Evolutionary conservation across 768 basidiomycete species (phyloP), one percentile per base, ranked within the genome.

Genomic region (Pleurotus ostreatus): DNA sequence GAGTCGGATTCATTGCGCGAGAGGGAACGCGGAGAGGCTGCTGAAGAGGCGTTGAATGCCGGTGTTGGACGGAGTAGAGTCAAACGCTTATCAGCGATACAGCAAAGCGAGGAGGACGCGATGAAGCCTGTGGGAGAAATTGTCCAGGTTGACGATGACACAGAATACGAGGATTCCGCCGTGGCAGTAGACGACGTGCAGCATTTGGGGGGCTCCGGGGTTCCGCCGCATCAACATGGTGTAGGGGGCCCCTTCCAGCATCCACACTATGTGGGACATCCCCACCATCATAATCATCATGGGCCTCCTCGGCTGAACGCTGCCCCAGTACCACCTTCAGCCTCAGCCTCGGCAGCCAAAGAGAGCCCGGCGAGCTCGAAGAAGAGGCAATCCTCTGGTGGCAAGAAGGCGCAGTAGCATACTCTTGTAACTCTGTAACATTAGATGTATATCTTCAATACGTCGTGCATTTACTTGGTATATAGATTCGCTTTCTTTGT

Each of bases 71-170:
- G 40, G 53, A 46, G 20, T 55, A 46, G 34, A 49, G 44, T 58
- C 58, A 54, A 58, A 37, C 55, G 59, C 25, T 80, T 87, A 6
- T 82, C 59, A 47, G 68, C 64, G 26, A 58, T 70, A 39, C 71
- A 71, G 41, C 71, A 74, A 65, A 73, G 73, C 55, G 75, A 78
- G 64, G 66, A 64, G 56, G 78, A 79, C 51, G 78, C 78, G 60
- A 86, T 92, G 85, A 92, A 92, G 63, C 89, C 89, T 12, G 87
- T 92, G 3, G 89, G 85, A 15, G 84, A 82, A 15, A 43, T 44
- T 26, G 54, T 55, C 22, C 30, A 44, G 37, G 45, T 47, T 11
- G 44, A 55, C 22, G 55, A 55, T 34, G 44, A 46, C 16, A 22
- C 44, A 18, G 51, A 53, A 37, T 53, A 55, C 37, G 55, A 48